Conservation (phyloP, 2,329 filamentous ascomycete species). For the Xylaria sp. region DNA sequence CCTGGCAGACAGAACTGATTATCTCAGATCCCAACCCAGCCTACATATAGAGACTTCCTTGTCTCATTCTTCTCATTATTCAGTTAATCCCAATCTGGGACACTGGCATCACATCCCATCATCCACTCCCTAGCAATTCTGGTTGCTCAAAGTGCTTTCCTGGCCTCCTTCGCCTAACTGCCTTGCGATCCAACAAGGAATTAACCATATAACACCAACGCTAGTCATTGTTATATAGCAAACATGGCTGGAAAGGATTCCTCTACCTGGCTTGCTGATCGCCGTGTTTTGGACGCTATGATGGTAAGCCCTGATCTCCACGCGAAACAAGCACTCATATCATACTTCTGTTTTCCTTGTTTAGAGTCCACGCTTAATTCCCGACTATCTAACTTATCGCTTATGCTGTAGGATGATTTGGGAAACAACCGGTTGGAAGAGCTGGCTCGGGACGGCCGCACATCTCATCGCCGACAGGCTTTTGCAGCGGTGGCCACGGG, state of each 20-base stretch:
- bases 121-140: too few species aligned
- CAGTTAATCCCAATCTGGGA: too few species aligned
- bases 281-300: slow-evolving; percentile 14
- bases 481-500: background rate
- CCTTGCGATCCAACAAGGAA: background rate
- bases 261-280: background rate
- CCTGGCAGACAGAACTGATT: too few species aligned
- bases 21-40: background rate
- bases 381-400: slow-evolving; percentile 3
- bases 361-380: background rate
- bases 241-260: slow-evolving; percentile 18
- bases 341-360: background rate
- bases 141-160: background rate
- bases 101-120: too few species aligned
- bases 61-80: background rate
- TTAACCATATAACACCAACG: background rate
- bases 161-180: background rate
- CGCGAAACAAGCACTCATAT: background rate
- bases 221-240: background rate
- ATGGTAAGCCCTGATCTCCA: slow-evolving; percentile 25
- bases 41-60: background rate
- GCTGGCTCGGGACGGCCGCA: slow-evolving; percentile 16
- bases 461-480: background rate
- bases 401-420: slow-evolving; percentile 38
- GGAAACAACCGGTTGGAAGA: slow-evolving; percentile 42